These are phyloP conservation scores for Trichocomaceae sp. DNA, from an alignment of 2,329 filamentous ascomycete species.

Conservation along the genomic window DNA sequence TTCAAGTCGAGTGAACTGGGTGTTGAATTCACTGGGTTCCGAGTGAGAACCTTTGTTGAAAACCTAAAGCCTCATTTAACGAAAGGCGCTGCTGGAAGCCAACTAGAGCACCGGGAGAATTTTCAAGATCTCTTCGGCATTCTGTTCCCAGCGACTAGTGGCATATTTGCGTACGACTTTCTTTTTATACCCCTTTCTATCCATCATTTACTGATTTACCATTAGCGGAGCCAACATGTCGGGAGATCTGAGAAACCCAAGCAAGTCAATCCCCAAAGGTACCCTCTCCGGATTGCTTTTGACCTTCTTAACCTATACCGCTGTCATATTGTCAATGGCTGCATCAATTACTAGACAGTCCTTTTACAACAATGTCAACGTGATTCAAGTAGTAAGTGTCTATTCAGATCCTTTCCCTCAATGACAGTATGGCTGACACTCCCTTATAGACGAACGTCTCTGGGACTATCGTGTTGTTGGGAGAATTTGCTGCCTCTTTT, in stretches of 20 bases:
- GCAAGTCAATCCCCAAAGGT: conserved; percentile 77
- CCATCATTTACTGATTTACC: conserved; percentile 38
- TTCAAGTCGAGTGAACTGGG: conserved; percentile 58
- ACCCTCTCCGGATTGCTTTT: conserved; percentile 70
- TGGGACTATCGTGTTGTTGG: conserved; percentile 64
- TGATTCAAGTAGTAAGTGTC: conserved; percentile 60
- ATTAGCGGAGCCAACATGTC: conserved; percentile 76
- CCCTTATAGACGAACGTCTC: conserved; percentile 61
- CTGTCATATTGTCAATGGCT: conserved; percentile 73
- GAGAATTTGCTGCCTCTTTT: conserved; percentile 74
- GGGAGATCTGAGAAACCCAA: conserved; percentile 74
- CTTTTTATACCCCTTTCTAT: background rate
- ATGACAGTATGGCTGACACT: background rate
- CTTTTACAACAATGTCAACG: conserved; percentile 67
- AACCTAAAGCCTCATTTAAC: conserved; percentile 66
- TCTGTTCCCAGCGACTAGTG: conserved; percentile 65
- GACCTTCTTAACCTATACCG: conserved; percentile 67
- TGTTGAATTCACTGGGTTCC: conserved; percentile 73
- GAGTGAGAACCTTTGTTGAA: conserved; percentile 59
- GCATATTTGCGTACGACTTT: conserved; percentile 49
- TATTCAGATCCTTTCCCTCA: background rate
- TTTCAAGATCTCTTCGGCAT: conserved; percentile 83
- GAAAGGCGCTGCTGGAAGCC: conserved; percentile 55
- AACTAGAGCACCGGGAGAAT: conserved; percentile 57
- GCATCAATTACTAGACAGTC: conserved; percentile 67